Conservation (phyloP, 1,139 yeast species). For the Candida smagusa region DNA sequence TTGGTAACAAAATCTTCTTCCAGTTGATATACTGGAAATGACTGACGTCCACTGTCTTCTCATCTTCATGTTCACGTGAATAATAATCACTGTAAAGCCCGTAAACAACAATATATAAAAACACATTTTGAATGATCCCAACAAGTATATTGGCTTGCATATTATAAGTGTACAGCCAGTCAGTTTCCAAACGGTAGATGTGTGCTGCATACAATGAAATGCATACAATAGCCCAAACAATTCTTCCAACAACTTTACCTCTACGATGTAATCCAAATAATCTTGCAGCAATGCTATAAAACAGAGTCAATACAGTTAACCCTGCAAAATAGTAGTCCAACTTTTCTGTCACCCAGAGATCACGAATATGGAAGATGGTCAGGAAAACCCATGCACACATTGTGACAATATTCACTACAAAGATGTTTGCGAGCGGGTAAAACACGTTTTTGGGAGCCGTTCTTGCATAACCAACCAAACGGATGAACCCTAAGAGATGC, state of each 20-base stretch:
- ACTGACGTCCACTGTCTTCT: constrained; percentile 8
- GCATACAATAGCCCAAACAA: constrained; percentile 41
- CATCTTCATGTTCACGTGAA: constrained; percentile 15
- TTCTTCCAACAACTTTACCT: constrained; percentile 22
- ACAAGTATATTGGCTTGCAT: constrained; percentile 85
- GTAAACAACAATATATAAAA: constrained; percentile 31
- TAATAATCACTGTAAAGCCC: constrained; percentile 33
- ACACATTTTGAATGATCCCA: constrained; percentile 72
- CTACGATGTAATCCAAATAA: constrained; percentile 52
- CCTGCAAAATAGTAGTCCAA: constrained; percentile 94
- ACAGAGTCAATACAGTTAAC: constrained; percentile 74
- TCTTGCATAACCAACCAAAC: constrained; percentile 15
- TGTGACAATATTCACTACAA: constrained; percentile 53
- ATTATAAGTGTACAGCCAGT: constrained; percentile 91
- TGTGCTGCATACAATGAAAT: constrained; percentile 56
- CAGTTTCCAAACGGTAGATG: constrained; percentile 59
- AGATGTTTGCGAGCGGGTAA: constrained; percentile 30
- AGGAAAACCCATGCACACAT: constrained; percentile 89
- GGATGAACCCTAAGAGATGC: constrained; percentile 57
- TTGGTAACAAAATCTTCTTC: constrained; percentile 23
- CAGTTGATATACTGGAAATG: constrained; percentile 29
- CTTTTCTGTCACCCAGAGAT: constrained; percentile 72
- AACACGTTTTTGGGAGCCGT: constrained; percentile 9
- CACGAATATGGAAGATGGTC: constrained; percentile 84
- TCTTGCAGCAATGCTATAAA: constrained; percentile 64